Evolutionary conservation across 306 rosid species (phyloP).

Genomic region (Luffa aegyptiaca): DNA sequence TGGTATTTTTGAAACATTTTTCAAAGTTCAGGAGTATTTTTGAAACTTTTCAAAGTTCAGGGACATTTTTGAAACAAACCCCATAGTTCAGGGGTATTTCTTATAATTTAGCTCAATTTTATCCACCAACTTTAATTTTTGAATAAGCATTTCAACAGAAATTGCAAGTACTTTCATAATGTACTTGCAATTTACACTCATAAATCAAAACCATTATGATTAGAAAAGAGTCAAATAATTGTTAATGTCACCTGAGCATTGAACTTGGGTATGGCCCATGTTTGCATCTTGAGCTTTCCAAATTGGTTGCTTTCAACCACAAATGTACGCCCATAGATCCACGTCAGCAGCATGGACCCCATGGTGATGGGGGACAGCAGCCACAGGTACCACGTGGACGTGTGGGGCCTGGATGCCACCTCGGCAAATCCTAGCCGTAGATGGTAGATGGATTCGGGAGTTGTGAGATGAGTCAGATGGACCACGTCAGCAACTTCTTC

Average conservation of each 20-base stretch:
- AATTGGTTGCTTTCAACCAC: slow-evolving; percentile 14
- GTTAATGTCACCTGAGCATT: not conserved
- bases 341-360: slow-evolving; percentile 11
- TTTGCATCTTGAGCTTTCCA: slow-evolving; percentile 12
- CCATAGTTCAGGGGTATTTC: too few species aligned
- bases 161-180: too few species aligned
- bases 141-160: too few species aligned
- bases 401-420: slow-evolving; percentile 19
- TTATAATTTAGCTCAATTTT: too few species aligned
- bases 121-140: too few species aligned
- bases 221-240: too few species aligned
- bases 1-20: too few species aligned
- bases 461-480: slow-evolving; percentile 24
- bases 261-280: slow-evolving; percentile 32
- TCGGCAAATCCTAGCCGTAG: slow-evolving; percentile 22
- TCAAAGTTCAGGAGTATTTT: too few species aligned
- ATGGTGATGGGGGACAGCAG: slow-evolving; percentile 31
- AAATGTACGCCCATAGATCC: slow-evolving; percentile 14
- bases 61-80: too few species aligned
- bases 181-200: too few species aligned
- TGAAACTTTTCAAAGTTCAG: too few species aligned
- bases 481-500: slow-evolving; percentile 23
- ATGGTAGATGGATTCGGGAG: slow-evolving; percentile 23
- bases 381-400: slow-evolving; percentile 19
- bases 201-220: too few species aligned